phyloP scores from a whole-genome alignment of 257 asterid genomes.

The Gentiana straminea region DNA sequence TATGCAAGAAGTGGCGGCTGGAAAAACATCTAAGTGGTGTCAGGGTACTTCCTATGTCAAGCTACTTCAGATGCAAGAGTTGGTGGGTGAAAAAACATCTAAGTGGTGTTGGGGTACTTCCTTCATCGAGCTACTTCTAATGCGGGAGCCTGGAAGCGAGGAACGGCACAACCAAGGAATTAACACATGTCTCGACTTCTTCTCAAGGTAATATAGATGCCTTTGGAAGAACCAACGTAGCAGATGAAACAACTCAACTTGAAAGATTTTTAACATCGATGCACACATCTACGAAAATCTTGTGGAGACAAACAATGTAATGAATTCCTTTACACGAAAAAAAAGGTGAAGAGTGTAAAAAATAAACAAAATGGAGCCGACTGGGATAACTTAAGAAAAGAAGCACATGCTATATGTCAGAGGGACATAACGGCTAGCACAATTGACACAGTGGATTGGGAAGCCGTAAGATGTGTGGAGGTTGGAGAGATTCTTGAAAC shows the following conservation, averaged over 20 bases:
- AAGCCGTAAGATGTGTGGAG: constrained; percentile 71
- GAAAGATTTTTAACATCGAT: constrained; percentile 39
- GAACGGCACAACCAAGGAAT: no score
- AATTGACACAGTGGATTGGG: constrained; percentile 92
- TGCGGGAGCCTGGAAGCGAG: no score
- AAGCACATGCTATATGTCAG: constrained; percentile 31
- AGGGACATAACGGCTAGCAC: constrained; percentile 38
- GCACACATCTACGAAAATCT: constrained; percentile 13
- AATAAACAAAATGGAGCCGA: constrained; percentile 34
- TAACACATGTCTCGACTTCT: constrained; percentile 19
- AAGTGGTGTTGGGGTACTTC: no score
- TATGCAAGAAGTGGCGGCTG: no score
- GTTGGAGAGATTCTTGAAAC: constrained; percentile 70
- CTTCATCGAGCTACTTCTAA: no score
- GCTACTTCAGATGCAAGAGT: no score
- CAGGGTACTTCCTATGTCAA: no score
- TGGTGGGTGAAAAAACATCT: no score
- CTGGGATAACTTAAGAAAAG: constrained; percentile 70
- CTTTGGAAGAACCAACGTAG: constrained; percentile 32
- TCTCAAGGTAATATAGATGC: constrained; percentile 26
- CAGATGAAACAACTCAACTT: constrained; percentile 23
- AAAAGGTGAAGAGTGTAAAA: constrained; percentile 33
- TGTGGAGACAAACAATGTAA: constrained; percentile 19
- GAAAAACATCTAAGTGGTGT: no score
- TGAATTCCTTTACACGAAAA: constrained; percentile 19